Base-by-base conservation (phyloP, 2,329 filamentous ascomycete species). In the Trichoderma atrobrunneum region DNA sequence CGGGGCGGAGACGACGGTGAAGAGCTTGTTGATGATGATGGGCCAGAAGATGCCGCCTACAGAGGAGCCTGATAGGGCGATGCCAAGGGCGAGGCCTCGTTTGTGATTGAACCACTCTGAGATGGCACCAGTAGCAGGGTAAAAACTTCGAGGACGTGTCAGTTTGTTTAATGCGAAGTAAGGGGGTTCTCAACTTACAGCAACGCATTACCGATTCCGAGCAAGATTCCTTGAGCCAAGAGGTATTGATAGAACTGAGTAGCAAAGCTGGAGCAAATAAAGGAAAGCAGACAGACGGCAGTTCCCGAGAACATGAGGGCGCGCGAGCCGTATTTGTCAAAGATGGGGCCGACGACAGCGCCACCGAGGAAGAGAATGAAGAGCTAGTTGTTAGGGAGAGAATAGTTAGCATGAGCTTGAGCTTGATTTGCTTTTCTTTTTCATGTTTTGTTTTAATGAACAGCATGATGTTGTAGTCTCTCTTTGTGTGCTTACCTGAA, bases 281-380 rank as follows among this genome's bases (percentile, higher is more conserved):
- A 80, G 0, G 84, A 81, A 6, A 82, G 74, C 16, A 84, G 75
- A 10, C 79, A 79, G 0, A 84, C 72, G 30, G 80, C 74, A 0
- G 78, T 76, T 7, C 85, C 84, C 1, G 79, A 62, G 6, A 79
- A 56, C 65, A 85, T 76, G 2, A 84, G 75, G 5, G 64, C 74
- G 8, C 78, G 77, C 14, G 83, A 78, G 28, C 83, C 81, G 16
- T 81, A 83, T 60, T 77, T 79, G 74, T 86, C 84, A 70, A 80
- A 83, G 1, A 81, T 72, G 0, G 80, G 81, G 0, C 85, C 85
- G 14, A 81, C 76, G 12, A 84, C 28, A 3, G 82, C 72, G 10
- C 84, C 82, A 1, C 82, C 77, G 11, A 83, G 74, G 48, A 85
- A 78, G 48, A 85, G 77, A 6, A 85, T 73, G 72, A 81, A 84